These are phyloP conservation scores for Skeletonema grethae DNA, from an alignment of 108 stramenopile genomes.

Conservation along the genomic window DNA sequence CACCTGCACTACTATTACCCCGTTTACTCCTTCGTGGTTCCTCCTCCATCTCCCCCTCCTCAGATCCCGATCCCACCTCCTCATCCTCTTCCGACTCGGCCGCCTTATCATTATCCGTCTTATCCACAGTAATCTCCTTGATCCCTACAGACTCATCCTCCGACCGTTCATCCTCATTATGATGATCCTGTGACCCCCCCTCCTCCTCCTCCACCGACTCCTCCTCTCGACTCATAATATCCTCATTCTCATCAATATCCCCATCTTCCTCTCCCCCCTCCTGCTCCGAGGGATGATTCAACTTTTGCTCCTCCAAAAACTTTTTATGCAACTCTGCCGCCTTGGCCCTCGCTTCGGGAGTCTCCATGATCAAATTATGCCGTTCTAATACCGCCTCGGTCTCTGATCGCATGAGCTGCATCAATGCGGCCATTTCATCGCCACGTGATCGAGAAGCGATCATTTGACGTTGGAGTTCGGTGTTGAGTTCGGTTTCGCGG, in stretches of 20 bases:
- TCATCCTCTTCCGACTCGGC: constrained; percentile 36
- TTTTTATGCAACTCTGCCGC: constrained; percentile 53
- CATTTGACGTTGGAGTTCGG: constrained; percentile 61
- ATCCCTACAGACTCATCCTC: constrained; percentile 23
- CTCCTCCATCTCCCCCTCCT: constrained; percentile 33
- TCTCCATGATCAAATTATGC: constrained; percentile 80
- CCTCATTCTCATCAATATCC: constrained; percentile 11
- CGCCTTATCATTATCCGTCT: constrained; percentile 9
- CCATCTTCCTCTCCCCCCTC: constrained; percentile 18
- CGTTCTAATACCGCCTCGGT: constrained; percentile 85
- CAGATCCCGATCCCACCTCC: constrained; percentile 14
- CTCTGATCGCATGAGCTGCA: constrained; percentile 82
- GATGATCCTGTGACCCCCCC: no score
- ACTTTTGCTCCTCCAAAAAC: constrained; percentile 38
- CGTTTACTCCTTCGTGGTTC: constrained; percentile 23
- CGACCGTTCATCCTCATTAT: constrained; percentile 13
- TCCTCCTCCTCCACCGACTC: constrained; percentile 22
- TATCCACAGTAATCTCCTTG: constrained; percentile 50
- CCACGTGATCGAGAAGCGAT: constrained; percentile 50
- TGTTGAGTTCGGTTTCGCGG: constrained; percentile 57
- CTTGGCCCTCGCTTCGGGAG: constrained; percentile 63
- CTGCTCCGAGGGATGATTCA: constrained; percentile 28
- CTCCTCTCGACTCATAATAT: constrained; percentile 10
- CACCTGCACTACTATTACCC: constrained; percentile 9
- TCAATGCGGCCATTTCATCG: constrained; percentile 81